Evolutionary conservation across 192 early-diverging fungal genomes (phyloP).

Genomic region (Backusella parvicylindrica): DNA sequence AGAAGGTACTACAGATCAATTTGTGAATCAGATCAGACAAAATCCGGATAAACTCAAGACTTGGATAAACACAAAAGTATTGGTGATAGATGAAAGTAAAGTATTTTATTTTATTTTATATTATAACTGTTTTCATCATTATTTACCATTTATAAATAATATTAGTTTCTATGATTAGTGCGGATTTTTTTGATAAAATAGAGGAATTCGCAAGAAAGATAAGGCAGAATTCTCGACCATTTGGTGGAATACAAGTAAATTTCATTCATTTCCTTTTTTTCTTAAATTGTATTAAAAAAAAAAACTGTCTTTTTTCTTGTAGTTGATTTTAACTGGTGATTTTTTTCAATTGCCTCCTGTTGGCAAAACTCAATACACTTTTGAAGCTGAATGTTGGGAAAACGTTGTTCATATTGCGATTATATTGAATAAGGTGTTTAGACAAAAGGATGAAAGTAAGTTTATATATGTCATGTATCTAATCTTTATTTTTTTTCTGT

Average conservation of each 20-base stretch:
- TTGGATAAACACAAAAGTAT: slow-evolving; percentile 53
- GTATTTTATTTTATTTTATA: no score
- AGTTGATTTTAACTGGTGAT: slow-evolving; percentile 62
- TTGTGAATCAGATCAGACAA: slow-evolving; percentile 20
- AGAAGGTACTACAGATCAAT: slow-evolving; percentile 16
- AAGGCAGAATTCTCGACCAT: slow-evolving; percentile 41
- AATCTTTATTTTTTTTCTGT: neutral
- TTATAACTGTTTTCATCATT: neutral
- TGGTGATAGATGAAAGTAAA: slow-evolving; percentile 71
- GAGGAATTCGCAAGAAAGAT: slow-evolving; percentile 59
- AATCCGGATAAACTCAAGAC: slow-evolving; percentile 28
- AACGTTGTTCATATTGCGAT: slow-evolving; percentile 47
- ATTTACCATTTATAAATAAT: neutral
- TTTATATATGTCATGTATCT: neutral
- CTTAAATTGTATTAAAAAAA: neutral
- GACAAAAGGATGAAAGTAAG: slow-evolving; percentile 70
- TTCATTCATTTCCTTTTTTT: neutral
- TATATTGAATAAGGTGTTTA: slow-evolving; percentile 72
- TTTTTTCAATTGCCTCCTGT: slow-evolving; percentile 81
- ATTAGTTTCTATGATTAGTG: slow-evolving; percentile 79
- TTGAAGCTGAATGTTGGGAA: slow-evolving; percentile 61
- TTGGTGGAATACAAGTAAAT: slow-evolving; percentile 71
- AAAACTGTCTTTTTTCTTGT: neutral
- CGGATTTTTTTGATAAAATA: slow-evolving; percentile 62
- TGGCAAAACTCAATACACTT: slow-evolving; percentile 50